Evolutionary conservation across 495 filamentous ascomycete genomes (phyloP).

Genomic region (Aspergillus baeticus): DNA sequence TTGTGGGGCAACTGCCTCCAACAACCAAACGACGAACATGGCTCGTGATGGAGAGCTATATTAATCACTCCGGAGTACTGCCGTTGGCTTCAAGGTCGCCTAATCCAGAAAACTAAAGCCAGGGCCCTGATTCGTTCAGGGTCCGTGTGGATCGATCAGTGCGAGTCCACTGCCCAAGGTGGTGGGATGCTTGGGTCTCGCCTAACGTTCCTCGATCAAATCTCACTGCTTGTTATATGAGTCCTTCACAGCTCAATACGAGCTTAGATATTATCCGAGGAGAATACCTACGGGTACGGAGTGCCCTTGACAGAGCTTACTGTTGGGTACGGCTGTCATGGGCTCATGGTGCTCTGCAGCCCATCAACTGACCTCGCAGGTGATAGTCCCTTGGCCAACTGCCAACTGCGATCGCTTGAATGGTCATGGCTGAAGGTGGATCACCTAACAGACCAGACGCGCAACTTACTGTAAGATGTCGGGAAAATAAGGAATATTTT

Average conservation of each 20-base stretch:
- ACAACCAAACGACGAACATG: not conserved
- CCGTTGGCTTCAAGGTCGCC: constrained; percentile 7
- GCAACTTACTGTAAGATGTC: constrained; percentile 8
- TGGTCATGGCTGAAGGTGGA: constrained; percentile 7
- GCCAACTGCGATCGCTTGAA: constrained; percentile 3
- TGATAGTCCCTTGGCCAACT: not conserved
- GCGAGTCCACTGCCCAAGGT: constrained; percentile 2
- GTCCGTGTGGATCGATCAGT: constrained; percentile 17
- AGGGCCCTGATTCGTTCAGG: constrained; percentile 13
- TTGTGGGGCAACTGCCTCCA: constrained; percentile 9
- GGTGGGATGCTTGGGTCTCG: constrained; percentile 8
- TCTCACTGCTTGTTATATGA: not conserved
- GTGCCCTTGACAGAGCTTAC: too few relatives aligned
- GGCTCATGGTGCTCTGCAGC: not conserved
- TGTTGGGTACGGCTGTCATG: not conserved
- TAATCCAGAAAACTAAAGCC: constrained; percentile 7
- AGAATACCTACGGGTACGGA: too few relatives aligned
- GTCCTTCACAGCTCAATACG: not conserved
- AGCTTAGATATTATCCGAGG: not conserved
- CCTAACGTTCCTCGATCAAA: too few relatives aligned
- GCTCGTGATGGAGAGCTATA: constrained; percentile 3
- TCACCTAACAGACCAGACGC: constrained; percentile 6
- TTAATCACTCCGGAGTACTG: constrained; percentile 3
- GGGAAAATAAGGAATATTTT: constrained; percentile 14
- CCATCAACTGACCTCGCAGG: constrained; percentile 14